Evolutionary conservation across 768 basidiomycete genomes (phyloP).

Genomic region (Neoboletus magnificus): DNA sequence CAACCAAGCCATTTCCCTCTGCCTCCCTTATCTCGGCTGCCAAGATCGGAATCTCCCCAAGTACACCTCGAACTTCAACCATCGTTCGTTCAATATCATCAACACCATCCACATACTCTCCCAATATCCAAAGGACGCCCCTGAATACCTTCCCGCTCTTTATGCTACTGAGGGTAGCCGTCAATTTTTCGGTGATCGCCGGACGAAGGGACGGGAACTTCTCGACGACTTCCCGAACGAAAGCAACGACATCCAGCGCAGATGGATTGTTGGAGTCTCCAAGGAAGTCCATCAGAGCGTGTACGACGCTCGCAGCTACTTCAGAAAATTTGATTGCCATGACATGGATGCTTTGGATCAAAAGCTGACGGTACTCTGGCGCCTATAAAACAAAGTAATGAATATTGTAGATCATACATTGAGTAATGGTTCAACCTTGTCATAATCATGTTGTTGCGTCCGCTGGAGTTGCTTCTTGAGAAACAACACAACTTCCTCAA

Average conservation of each 20-base stretch:
- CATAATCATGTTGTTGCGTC: slow-evolving; percentile 88
- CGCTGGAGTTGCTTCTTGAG: slow-evolving; percentile 96
- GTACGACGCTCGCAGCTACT: slow-evolving; percentile 92
- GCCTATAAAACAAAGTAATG: slow-evolving; percentile 46
- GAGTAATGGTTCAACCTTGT: slow-evolving; percentile 58
- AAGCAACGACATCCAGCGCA: slow-evolving; percentile 91
- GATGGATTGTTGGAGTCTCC: slow-evolving; percentile 94
- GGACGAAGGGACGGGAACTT: slow-evolving; percentile 88
- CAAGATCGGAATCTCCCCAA: slow-evolving; percentile 97
- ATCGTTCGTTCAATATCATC: slow-evolving; percentile 70
- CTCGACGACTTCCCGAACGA: slow-evolving; percentile 90
- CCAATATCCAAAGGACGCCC: slow-evolving; percentile 96
- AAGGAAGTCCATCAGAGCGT: slow-evolving; percentile 91
- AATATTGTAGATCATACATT: background rate
- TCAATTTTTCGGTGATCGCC: slow-evolving; percentile 83
- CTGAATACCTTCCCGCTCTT: slow-evolving; percentile 97
- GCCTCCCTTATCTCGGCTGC: slow-evolving; percentile 86
- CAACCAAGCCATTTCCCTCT: slow-evolving; percentile 47
- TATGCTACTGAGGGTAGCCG: slow-evolving; percentile 76
- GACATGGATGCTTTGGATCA: slow-evolving; percentile 96
- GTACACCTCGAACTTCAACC: slow-evolving; percentile 73
- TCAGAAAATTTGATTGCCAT: slow-evolving; percentile 97
- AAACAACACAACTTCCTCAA: slow-evolving; percentile 94
- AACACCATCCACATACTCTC: slow-evolving; percentile 79
- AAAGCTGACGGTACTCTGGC: slow-evolving; percentile 89